Evolutionary conservation across 1,139 yeast genomes (phyloP).

Genomic region (Scheffersomyces titani): DNA sequence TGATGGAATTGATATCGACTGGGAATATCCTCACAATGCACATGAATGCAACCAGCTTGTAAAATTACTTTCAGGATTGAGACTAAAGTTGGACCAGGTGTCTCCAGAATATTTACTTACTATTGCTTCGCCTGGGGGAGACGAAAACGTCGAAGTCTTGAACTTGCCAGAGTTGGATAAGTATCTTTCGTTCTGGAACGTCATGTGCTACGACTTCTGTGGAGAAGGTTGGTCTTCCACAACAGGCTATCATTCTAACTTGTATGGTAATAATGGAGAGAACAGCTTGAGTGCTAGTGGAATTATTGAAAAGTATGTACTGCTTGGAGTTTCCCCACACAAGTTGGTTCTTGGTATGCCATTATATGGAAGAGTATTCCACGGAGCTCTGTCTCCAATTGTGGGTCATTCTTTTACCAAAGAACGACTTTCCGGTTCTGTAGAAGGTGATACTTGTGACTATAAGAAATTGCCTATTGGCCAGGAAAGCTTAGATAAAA

Average conservation of each 20-base stretch:
- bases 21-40: constrained; percentile 77
- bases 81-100: constrained; percentile 37
- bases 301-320: constrained; percentile 48
- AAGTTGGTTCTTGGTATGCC: constrained; percentile 89
- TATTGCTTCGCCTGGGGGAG: constrained; percentile 76
- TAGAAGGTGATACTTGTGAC: constrained; percentile 51
- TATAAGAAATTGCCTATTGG: constrained; percentile 54
- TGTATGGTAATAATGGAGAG: constrained; percentile 48
- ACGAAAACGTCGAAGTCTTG: constrained; percentile 42
- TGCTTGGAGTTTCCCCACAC: constrained; percentile 41
- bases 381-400: constrained; percentile 32
- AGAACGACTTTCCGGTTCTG: constrained; percentile 35
- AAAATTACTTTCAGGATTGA: constrained; percentile 43
- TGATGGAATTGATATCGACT: constrained; percentile 92
- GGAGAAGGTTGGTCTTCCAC: constrained; percentile 69
- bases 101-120: constrained; percentile 45
- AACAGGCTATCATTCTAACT: constrained; percentile 71
- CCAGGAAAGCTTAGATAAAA: constrained; percentile 51
- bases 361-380: constrained; percentile 74
- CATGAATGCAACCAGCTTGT: constrained; percentile 50
- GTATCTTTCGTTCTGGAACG: constrained; percentile 69
- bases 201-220: constrained; percentile 88
- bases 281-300: constrained; percentile 49
- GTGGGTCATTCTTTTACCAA: constrained; percentile 47
- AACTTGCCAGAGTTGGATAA: constrained; percentile 55